Evolutionary conservation across 441 rosid genomes (phyloP).

Genomic region (Euphorbia schlechtendalii): DNA sequence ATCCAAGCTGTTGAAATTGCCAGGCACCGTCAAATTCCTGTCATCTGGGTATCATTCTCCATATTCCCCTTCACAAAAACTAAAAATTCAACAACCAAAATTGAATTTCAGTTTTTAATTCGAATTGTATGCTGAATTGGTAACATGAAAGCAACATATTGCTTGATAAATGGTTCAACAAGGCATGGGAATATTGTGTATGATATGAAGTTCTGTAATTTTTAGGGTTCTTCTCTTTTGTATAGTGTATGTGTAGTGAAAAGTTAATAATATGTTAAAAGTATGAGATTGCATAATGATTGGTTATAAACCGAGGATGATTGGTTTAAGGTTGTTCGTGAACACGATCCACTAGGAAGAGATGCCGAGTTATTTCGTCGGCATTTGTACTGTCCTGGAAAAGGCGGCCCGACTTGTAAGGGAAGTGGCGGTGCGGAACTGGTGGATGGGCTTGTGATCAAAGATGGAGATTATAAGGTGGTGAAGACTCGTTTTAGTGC

Average conservation of each 20-base stretch:
- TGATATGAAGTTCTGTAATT: background rate
- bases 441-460: conserved; percentile 60
- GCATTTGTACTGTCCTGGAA: conserved; percentile 45
- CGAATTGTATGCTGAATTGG: background rate
- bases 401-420: conserved; percentile 49
- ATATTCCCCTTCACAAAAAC: no score
- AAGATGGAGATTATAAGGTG: conserved; percentile 70
- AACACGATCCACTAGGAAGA: conserved; percentile 69
- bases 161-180: background rate
- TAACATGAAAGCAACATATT: background rate
- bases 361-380: conserved; percentile 70
- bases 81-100: no score
- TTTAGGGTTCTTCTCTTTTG: background rate
- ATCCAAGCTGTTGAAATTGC: conserved; percentile 62
- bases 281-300: background rate
- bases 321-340: conserved; percentile 56
- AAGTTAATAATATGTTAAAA: no score
- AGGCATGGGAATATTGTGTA: background rate
- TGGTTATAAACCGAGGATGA: conserved; percentile 2
- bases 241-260: no score
- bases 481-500: conserved; percentile 88
- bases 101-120: no score
- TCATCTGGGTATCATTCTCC: conserved; percentile 61
- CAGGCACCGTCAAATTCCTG: conserved; percentile 58
- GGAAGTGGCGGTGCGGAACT: conserved; percentile 58